phyloP scores from a whole-genome alignment of 2,329 filamentous ascomycete genomes.

The Ceratocystis albifundus region DNA sequence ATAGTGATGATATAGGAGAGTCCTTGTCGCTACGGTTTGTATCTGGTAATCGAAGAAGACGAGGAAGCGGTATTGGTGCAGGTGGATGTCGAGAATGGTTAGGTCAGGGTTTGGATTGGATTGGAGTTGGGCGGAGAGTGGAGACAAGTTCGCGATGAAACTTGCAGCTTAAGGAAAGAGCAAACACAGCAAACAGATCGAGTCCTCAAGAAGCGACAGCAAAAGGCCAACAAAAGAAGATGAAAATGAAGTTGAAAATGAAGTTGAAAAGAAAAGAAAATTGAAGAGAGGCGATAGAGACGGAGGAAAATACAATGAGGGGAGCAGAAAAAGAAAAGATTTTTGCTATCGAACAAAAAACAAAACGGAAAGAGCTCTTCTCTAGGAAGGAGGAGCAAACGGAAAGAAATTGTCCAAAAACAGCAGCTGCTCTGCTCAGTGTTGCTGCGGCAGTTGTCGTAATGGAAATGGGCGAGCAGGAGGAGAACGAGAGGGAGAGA shows the following conservation, averaged over 20 bases:
- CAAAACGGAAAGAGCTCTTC: neutral
- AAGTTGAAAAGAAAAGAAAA: neutral
- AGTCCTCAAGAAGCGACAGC: neutral
- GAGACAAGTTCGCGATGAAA: neutral
- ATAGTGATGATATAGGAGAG: neutral
- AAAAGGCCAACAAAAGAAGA: neutral
- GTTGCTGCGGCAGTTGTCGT: too few relatives aligned
- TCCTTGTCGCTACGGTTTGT: neutral
- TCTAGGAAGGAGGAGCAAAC: neutral
- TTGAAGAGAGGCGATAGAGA: neutral
- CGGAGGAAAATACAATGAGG: neutral
- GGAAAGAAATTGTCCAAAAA: neutral
- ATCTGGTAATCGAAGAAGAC: neutral
- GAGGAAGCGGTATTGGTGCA: neutral
- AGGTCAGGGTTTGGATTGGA: neutral
- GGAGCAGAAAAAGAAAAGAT: neutral
- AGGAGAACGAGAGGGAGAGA: too few relatives aligned
- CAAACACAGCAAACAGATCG: neutral
- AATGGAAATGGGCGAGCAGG: too few relatives aligned
- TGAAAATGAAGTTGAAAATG: neutral
- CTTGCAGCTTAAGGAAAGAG: neutral
- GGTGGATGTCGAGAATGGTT: neutral
- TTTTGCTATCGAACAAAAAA: neutral
- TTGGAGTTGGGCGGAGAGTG: neutral
- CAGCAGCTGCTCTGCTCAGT: neutral